Evolutionary conservation across 192 early-diverging fungal genomes (phyloP), one percentile per base, ranked within the genome.

Genomic region (Pilaira anomala): DNA sequence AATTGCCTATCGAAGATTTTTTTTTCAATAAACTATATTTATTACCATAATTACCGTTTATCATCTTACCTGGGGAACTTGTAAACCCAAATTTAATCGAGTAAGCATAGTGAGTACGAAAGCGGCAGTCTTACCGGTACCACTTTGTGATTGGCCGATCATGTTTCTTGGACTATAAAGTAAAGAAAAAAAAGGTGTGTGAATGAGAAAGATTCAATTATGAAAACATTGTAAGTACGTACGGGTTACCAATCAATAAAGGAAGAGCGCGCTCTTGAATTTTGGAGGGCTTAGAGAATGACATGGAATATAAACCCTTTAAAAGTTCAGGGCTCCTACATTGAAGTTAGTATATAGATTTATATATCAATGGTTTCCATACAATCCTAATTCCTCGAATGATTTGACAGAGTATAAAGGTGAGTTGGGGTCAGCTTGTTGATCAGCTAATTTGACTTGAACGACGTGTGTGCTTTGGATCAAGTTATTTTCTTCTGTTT

Each of bases 71-170:
- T 95, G 93, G 14, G 91, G 82, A 39, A 76, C 67, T 21, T 87
- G 63, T 6, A 85, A 53, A 45, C 74, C 81, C 51, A 78, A 80
- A 69, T 97, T 87, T 45, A 97, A 81, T 21, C 96, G 85, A 62
- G 86, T 87, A 11, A 98, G 82, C 85, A 98, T 96, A 0, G 93
- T 91, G 45, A 98, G 78, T 2, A 86, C 88, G 76, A 98, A 98
- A 8, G 95, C 94, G 0, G 97, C 97, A 19, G 97, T 97, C 75
- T 98, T 98, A 40, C 96, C 97, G 0, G 97, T 98, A 66, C 97
- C 97, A 14, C 93, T 93, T 73, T 97, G 95, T 60, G 95, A 97
- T 78, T 98, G 97, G 0, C 93, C 97, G 69, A 98, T 96, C 92
- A 98, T 91, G 72, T 98, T 97, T 68, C 78, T 84, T 7, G 95